Evolutionary conservation across 352 stramenopile species (phyloP).

Genomic region (Phytophthora macrochlamydospora): DNA sequence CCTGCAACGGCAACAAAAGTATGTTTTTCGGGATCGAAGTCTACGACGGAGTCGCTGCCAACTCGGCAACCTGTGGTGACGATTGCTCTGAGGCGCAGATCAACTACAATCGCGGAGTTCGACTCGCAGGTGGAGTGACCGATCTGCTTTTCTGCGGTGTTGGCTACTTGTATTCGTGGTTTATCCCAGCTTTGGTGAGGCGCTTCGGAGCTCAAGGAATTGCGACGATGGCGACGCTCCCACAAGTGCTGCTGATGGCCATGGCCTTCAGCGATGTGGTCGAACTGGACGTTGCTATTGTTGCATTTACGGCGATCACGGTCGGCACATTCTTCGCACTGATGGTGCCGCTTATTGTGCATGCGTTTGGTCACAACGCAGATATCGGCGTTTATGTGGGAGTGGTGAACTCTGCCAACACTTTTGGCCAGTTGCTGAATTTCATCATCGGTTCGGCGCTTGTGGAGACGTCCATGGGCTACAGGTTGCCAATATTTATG

Average conservation of each 20-base stretch:
- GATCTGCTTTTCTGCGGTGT: constrained; percentile 39
- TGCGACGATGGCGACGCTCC: constrained; percentile 22
- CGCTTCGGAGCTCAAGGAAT: constrained; percentile 29
- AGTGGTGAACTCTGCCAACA: constrained; percentile 57
- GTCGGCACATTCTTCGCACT: constrained; percentile 47
- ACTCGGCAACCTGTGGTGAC: constrained; percentile 22
- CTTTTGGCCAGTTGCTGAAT: constrained; percentile 55
- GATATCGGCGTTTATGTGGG: constrained; percentile 56
- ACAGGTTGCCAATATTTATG: constrained; percentile 49
- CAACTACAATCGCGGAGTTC: constrained; percentile 41
- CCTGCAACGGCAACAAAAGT: constrained; percentile 67
- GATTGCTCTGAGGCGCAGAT: constrained; percentile 22
- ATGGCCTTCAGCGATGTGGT: constrained; percentile 37
- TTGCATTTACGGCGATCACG: constrained; percentile 31
- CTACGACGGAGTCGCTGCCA: constrained; percentile 37
- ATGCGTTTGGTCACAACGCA: constrained; percentile 40
- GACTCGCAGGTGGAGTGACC: constrained; percentile 28
- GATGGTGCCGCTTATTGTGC: constrained; percentile 53
- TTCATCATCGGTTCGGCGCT: constrained; percentile 43
- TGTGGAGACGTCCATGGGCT: constrained; percentile 47
- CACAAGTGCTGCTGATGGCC: constrained; percentile 36
- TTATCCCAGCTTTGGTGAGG: constrained; percentile 31
- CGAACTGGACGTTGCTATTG: constrained; percentile 32
- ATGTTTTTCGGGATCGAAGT: constrained; percentile 69
- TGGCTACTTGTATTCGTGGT: constrained; percentile 33